These are phyloP conservation scores for Alternaria triticina DNA, from an alignment of 2,329 filamentous ascomycete species.

Conservation along the genomic window DNA sequence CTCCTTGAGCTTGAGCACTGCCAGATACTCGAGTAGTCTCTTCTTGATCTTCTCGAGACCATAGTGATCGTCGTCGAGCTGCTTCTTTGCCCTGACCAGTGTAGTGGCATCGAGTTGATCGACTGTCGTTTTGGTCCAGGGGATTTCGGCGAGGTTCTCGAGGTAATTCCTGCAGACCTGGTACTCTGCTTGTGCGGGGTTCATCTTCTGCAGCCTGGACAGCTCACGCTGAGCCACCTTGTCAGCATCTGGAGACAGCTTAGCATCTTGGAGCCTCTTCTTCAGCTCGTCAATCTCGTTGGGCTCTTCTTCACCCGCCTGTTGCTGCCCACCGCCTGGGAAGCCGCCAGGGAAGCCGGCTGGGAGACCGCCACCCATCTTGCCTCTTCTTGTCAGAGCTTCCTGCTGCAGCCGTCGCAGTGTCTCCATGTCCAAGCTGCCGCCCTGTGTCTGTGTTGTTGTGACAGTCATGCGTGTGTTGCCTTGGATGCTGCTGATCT, in stretches of 20 bases:
- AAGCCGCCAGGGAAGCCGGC: constrained; percentile 50
- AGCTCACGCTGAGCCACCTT: constrained; percentile 93
- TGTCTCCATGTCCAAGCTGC: constrained; percentile 52
- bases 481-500: constrained; percentile 83
- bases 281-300: constrained; percentile 92
- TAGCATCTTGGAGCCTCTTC: constrained; percentile 82
- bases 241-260: constrained; percentile 80
- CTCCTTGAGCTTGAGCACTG: constrained; percentile 94
- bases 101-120: constrained; percentile 86
- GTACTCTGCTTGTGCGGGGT: constrained; percentile 93
- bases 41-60: constrained; percentile 98
- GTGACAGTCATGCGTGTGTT: constrained; percentile 85
- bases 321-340: constrained; percentile 52
- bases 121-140: constrained; percentile 84
- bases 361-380: constrained; percentile 42
- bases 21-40: constrained; percentile 90
- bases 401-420: constrained; percentile 53
- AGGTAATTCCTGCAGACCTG: constrained; percentile 92
- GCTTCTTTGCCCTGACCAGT: constrained; percentile 78
- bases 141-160: constrained; percentile 91
- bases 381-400: constrained; percentile 45
- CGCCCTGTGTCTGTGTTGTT: constrained; percentile 62
- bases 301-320: constrained; percentile 73
- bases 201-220: constrained; percentile 90
- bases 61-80: constrained; percentile 95